phyloP scores from a whole-genome alignment of 768 basidiomycete species.

The Calvatia gigantea region DNA sequence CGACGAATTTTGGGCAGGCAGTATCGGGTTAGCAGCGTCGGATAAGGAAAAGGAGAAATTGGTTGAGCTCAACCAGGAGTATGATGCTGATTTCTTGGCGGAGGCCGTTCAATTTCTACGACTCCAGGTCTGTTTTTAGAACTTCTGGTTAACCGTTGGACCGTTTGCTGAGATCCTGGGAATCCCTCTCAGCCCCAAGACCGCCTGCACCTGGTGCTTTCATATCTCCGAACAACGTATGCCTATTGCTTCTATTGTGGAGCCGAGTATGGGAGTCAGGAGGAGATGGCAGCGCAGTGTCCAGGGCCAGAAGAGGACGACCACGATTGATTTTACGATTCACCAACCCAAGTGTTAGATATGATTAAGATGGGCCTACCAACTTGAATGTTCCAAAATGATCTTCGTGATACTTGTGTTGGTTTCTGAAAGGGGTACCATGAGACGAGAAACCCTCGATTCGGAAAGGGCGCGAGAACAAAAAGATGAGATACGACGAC shows the following conservation, averaged over 20 bases:
- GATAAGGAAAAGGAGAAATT: slow-evolving; percentile 15
- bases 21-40: slow-evolving; percentile 10
- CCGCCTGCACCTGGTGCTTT: slow-evolving; percentile 61
- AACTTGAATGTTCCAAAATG: background rate
- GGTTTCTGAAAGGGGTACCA: background rate
- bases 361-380: background rate
- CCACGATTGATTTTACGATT: slow-evolving; percentile 60
- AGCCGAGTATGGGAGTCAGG: slow-evolving; percentile 58
- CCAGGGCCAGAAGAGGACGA: slow-evolving; percentile 75
- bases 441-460: background rate
- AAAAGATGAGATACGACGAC: background rate
- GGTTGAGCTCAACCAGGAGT: slow-evolving; percentile 31
- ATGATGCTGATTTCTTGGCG: slow-evolving; percentile 54
- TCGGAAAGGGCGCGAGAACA: background rate
- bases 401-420: background rate
- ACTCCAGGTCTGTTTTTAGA: slow-evolving; percentile 45
- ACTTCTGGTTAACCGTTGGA: background rate
- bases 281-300: slow-evolving; percentile 62
- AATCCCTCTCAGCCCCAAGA: slow-evolving; percentile 54
- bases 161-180: background rate
- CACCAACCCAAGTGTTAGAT: background rate
- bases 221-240: slow-evolving; percentile 70
- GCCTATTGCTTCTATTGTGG: slow-evolving; percentile 91
- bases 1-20: slow-evolving; percentile 17
- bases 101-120: slow-evolving; percentile 67